Evolutionary conservation across 805 yeast genomes (phyloP).

Genomic region (Zygoascus flipseniorum): DNA sequence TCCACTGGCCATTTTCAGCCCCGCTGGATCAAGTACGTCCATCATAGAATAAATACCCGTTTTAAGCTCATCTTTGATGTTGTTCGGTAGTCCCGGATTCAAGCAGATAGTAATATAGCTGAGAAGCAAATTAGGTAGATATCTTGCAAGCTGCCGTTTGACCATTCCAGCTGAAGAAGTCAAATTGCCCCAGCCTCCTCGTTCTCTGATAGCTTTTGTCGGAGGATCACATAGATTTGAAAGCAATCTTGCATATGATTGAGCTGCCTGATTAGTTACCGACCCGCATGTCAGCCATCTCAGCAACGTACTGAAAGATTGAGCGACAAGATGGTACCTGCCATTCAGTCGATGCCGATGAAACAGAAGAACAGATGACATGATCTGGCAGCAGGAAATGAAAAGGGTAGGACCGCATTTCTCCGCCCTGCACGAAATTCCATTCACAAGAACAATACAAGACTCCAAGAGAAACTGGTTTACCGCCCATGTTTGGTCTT

Average conservation of each 20-base stretch:
- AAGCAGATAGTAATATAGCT: slow-evolving; percentile 51
- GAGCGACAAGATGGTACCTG: slow-evolving; percentile 60
- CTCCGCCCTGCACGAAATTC: slow-evolving; percentile 13
- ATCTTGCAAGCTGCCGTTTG: slow-evolving; percentile 55
- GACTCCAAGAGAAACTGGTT: slow-evolving; percentile 61
- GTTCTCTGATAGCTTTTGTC: slow-evolving; percentile 22
- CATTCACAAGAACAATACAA: slow-evolving; percentile 34
- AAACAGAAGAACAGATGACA: slow-evolving; percentile 54
- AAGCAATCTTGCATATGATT: slow-evolving; percentile 53
- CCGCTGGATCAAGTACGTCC: slow-evolving; percentile 60
- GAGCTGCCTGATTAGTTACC: slow-evolving; percentile 15
- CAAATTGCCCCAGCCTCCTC: slow-evolving; percentile 32
- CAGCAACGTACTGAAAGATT: slow-evolving; percentile 43
- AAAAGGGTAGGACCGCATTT: not conserved
- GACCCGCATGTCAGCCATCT: slow-evolving; percentile 32
- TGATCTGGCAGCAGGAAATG: slow-evolving; percentile 27
- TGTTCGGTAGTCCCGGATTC: slow-evolving; percentile 38
- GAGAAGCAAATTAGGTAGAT: slow-evolving; percentile 49
- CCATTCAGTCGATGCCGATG: slow-evolving; percentile 64
- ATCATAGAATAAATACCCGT: slow-evolving; percentile 55
- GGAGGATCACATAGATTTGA: slow-evolving; percentile 70
- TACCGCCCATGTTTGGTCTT: slow-evolving; percentile 48
- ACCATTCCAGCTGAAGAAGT: slow-evolving; percentile 48
- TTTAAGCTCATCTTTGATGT: slow-evolving; percentile 41
- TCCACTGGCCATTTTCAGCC: slow-evolving; percentile 52